phyloP scores from a whole-genome alignment of 129 eudicot genomes.

The Mikania micrantha region DNA sequence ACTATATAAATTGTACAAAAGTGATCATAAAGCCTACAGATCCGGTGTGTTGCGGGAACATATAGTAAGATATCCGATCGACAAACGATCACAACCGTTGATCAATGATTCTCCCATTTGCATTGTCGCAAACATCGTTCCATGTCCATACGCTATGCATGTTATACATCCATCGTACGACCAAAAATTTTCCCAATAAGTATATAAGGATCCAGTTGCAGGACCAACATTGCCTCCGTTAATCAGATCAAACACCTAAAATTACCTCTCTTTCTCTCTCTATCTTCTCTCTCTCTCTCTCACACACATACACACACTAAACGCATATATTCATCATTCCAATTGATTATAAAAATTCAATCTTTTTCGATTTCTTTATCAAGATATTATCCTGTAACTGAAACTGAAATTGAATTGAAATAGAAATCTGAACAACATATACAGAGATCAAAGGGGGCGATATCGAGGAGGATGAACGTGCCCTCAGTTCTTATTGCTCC shows the following conservation, averaged over 20 bases:
- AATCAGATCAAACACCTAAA: conserved; percentile 43
- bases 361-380: conserved; percentile 30
- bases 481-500: conserved; percentile 46
- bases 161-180: conserved; percentile 4
- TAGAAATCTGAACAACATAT: conserved; percentile 6
- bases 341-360: conserved; percentile 13
- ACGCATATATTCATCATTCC: conserved; percentile 31
- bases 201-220: conserved; percentile 40
- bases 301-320: conserved; percentile 20
- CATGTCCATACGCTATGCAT: conserved; percentile 14
- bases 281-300: neutral
- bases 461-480: conserved; percentile 55
- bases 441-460: conserved; percentile 13
- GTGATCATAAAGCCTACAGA: neutral
- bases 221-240: conserved; percentile 37
- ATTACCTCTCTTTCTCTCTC: neutral
- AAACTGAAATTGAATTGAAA: too few relatives aligned
- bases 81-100: conserved; percentile 16
- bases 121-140: conserved; percentile 11
- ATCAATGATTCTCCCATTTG: neutral
- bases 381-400: too few relatives aligned
- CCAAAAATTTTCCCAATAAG: conserved; percentile 39
- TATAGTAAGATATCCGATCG: neutral
- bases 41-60: neutral
- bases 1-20: too few relatives aligned